These are phyloP conservation scores for Chaetomiaceae sp. DNA, from an alignment of 2,329 filamentous ascomycete species.

Conservation along the genomic window DNA sequence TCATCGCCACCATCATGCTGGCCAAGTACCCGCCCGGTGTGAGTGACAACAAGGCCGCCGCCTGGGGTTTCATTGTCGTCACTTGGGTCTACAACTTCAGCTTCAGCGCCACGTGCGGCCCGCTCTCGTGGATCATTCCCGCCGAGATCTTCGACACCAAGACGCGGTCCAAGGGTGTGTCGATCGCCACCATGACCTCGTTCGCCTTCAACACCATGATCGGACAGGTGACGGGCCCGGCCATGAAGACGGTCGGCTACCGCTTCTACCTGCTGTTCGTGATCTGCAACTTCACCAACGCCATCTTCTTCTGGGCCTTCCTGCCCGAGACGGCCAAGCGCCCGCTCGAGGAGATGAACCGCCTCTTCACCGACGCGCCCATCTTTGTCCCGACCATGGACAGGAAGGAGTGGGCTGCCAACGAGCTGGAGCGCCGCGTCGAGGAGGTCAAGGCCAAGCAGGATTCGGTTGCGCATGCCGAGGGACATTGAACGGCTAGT, in stretches of 20 bases:
- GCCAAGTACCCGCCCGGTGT: slow-evolving; percentile 58
- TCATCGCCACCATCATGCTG: slow-evolving; percentile 57
- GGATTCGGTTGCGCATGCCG: neutral
- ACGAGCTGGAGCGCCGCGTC: slow-evolving; percentile 12
- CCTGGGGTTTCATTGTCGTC: slow-evolving; percentile 62
- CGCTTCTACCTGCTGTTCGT: slow-evolving; percentile 48
- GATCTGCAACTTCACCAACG: slow-evolving; percentile 54
- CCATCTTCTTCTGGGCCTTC: slow-evolving; percentile 52
- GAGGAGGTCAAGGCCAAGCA: slow-evolving; percentile 16
- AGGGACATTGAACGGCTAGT: no score
- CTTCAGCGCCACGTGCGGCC: slow-evolving; percentile 40
- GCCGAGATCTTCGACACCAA: slow-evolving; percentile 75
- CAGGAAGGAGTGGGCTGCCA: slow-evolving; percentile 1
- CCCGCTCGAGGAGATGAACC: slow-evolving; percentile 63
- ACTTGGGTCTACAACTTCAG: slow-evolving; percentile 81
- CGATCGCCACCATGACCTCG: slow-evolving; percentile 65
- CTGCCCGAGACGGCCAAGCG: slow-evolving; percentile 58
- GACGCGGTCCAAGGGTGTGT: slow-evolving; percentile 69
- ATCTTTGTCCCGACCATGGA: slow-evolving; percentile 14
- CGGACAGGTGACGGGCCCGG: slow-evolving; percentile 40
- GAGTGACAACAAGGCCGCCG: slow-evolving; percentile 32
- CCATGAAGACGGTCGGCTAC: slow-evolving; percentile 43
- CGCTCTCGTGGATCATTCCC: slow-evolving; percentile 59
- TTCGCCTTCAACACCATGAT: slow-evolving; percentile 20
- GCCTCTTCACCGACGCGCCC: slow-evolving; percentile 50